Base-by-base conservation (phyloP, 257 asterid species). In the Scutellaria minor region DNA sequence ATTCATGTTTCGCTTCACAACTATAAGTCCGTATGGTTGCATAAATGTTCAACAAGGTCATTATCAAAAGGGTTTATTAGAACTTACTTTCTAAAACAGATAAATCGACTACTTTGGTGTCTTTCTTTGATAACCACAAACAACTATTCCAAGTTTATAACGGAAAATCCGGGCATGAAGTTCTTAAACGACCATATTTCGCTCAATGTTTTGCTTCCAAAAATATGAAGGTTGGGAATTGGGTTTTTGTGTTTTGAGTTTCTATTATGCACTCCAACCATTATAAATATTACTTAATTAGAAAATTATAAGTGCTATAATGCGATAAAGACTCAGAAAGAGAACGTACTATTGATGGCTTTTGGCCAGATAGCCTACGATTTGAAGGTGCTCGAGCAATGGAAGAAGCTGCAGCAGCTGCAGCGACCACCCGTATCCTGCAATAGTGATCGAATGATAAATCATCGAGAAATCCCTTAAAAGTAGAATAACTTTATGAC, bases 401-500 rank as follows among this genome's bases (percentile, higher is more conserved):
- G 3, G 90, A 90, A 69, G 99, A 88, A 73, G 96, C 98, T 10
- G 93, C 98, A 5, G 97, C 98, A 5, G 96, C 97, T 6, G 99
- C 99, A 31, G 85, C 97, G 9, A 95, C 99, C 0, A 95, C 99
- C 0, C 98, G 91, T 87, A 95, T 90, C 80, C 99, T 94, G 88
- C 82, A 64, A 70, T 50, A 73, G 44, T 55, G 68, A 65, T 70
- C 14, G 44, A 64, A 40, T 77, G 58, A 75, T 11, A 41, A 8
- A 66, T 13, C 46, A 48, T 53, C 55, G 39, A 51, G 24, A 45
- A 69, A 54, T 54, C 59, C 31, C 42, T 62, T 5, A 9, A 40
- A 0, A 22, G 15, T 3, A 66, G 37, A 47, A 50, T 7, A 22
- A 27, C 22, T 27, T 48, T 15, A 37, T 14, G 71, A 57, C 62